Percentiles rank a stretch among this genome's conserved stretches.
Conservation (phyloP, 345 rosid species). For the Luvunga scandens region DNA sequence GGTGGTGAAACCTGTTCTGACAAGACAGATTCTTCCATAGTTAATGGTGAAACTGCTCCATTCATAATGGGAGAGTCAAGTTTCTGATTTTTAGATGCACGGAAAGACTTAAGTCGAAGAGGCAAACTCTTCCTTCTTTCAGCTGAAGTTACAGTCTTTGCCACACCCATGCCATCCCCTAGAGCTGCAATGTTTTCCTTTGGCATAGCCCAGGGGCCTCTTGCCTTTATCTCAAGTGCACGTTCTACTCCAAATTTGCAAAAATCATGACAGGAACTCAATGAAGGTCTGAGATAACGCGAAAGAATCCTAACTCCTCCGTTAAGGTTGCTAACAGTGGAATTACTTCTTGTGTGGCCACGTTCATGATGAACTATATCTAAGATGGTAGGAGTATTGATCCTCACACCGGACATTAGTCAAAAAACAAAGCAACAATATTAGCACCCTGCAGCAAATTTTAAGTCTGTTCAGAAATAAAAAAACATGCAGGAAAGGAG, state of each 20-base stretch:
- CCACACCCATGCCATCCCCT: conserved; percentile 14
- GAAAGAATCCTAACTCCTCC: conserved; percentile 39
- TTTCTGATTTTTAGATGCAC: conserved; percentile 14
- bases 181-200: conserved; percentile 5
- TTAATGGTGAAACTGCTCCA: conserved; percentile 19
- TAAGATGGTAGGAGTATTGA: conserved; percentile 9
- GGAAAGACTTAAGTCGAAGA: conserved; percentile 9
- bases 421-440: background rate
- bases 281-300: conserved; percentile 57
- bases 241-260: conserved; percentile 60
- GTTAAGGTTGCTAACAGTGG: conserved; percentile 40
- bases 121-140: conserved; percentile 24
- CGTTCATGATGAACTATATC: conserved; percentile 19
- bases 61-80: conserved; percentile 12
- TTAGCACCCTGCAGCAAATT: conserved; percentile 22
- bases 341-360: conserved; percentile 37
- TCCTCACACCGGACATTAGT: conserved; percentile 30
- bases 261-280: conserved; percentile 73
- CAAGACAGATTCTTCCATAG: conserved; percentile 17
- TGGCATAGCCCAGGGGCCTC: conserved; percentile 13
- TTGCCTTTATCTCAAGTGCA: conserved; percentile 37
- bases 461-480: background rate
- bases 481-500: background rate
- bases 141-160: conserved; percentile 15
- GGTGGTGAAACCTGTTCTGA: conserved; percentile 1